Evolutionary conservation across 768 basidiomycete species (phyloP).

Genomic region (Tulasnella sp.): DNA sequence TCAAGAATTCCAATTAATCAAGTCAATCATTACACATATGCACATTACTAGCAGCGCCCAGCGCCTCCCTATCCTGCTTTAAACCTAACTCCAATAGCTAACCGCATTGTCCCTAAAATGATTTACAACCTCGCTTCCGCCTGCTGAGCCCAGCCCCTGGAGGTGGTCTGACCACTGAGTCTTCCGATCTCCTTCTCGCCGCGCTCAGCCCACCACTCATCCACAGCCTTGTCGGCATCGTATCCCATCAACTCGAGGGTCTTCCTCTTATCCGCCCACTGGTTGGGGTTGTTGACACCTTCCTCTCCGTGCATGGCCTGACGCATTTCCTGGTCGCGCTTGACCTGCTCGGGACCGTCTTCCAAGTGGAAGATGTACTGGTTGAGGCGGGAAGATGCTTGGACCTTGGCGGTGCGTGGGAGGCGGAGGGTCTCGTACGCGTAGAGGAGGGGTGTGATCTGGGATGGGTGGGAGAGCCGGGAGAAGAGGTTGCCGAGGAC

Average conservation of each 20-base stretch:
- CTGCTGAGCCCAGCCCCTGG: background rate
- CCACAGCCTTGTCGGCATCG: constrained; percentile 21
- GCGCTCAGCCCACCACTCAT: constrained; percentile 19
- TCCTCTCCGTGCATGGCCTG: constrained; percentile 36
- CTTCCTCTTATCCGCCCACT: constrained; percentile 53
- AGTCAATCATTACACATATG: background rate
- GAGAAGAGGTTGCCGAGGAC: constrained; percentile 47
- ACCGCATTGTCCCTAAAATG: background rate
- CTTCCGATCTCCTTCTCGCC: constrained; percentile 20
- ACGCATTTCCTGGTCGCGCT: constrained; percentile 46
- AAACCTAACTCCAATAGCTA: background rate
- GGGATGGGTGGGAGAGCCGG: constrained; percentile 35
- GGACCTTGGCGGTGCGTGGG: constrained; percentile 43
- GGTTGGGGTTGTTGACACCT: constrained; percentile 39
- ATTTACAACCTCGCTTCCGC: background rate
- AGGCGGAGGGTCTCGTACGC: constrained; percentile 50
- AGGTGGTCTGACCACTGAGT: background rate
- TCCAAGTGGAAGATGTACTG: constrained; percentile 48
- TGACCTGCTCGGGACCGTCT: constrained; percentile 47
- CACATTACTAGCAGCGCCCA: background rate
- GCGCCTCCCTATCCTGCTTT: background rate
- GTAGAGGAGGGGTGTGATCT: constrained; percentile 41
- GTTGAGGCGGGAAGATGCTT: constrained; percentile 44
- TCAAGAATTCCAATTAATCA: background rate
- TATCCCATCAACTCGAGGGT: constrained; percentile 39